These are phyloP conservation scores for Penicillium chermesinum DNA, from an alignment of 495 filamentous ascomycete species.

Conservation along the genomic window DNA sequence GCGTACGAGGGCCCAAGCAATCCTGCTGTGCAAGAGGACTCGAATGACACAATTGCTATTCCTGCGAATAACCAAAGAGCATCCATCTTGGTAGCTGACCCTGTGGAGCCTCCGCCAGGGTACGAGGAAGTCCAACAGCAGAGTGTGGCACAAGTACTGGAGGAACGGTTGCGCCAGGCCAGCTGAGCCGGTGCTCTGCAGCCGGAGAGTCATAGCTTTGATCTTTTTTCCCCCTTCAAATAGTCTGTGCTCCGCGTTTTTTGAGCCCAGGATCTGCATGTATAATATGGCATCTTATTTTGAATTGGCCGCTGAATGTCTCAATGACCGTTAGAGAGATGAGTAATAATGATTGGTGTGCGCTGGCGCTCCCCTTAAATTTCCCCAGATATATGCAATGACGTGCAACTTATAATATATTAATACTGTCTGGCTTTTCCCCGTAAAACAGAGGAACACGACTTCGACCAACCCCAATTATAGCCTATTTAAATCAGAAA, in stretches of 20 bases:
- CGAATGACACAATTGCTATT: constrained; percentile 4
- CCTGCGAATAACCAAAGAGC: constrained; percentile 12
- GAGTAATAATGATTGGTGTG: background rate
- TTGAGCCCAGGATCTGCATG: constrained; percentile 6
- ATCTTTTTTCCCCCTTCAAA: background rate
- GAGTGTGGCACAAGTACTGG: constrained; percentile 61
- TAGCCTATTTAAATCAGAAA: background rate
- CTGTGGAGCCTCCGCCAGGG: constrained; percentile 80
- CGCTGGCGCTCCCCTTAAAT: background rate
- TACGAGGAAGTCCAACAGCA: constrained; percentile 88
- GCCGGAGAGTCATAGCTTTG: background rate
- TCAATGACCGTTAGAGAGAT: background rate
- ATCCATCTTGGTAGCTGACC: constrained; percentile 31
- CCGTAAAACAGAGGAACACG: too few species aligned
- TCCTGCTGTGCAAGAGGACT: background rate
- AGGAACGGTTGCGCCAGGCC: constrained; percentile 39
- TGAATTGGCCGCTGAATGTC: background rate
- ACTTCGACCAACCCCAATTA: too few species aligned
- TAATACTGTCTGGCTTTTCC: too few species aligned
- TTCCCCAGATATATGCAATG: background rate
- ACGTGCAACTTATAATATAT: too few species aligned
- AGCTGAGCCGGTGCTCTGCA: constrained; percentile 8
- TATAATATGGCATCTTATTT: constrained; percentile 17
- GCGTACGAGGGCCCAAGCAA: constrained; percentile 55
- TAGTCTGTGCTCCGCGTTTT: background rate